Conservation (phyloP, 2,329 filamentous ascomycete species). For the Colletotrichum scovillei region DNA sequence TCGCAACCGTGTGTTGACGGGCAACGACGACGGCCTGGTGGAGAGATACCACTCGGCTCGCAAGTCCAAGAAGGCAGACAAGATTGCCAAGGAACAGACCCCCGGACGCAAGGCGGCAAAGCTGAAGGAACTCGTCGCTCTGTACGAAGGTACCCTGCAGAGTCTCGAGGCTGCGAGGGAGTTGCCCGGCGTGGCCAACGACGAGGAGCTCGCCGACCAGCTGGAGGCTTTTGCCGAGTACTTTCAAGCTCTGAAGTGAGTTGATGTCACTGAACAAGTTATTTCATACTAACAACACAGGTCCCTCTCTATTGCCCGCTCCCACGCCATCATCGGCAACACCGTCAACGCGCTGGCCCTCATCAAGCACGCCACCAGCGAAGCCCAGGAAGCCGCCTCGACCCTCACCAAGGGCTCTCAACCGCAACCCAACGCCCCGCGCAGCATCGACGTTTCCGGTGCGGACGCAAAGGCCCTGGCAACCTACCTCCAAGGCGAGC, state of each 20-base stretch:
- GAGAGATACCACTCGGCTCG: slow-evolving; percentile 59
- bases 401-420: slow-evolving; percentile 48
- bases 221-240: slow-evolving; percentile 84
- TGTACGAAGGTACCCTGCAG: slow-evolving; percentile 92
- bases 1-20: slow-evolving; percentile 88
- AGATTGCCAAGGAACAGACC: slow-evolving; percentile 67
- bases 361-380: slow-evolving; percentile 76
- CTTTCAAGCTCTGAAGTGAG: slow-evolving; percentile 88
- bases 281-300: slow-evolving; percentile 53
- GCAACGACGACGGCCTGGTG: slow-evolving; percentile 80
- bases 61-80: slow-evolving; percentile 63
- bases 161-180: slow-evolving; percentile 92
- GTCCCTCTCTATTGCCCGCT: slow-evolving; percentile 85
- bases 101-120: slow-evolving; percentile 81
- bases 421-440: slow-evolving; percentile 56
- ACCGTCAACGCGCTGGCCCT: slow-evolving; percentile 87
- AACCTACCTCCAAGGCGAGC: slow-evolving; percentile 73
- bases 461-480: slow-evolving; percentile 69
- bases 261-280: slow-evolving; percentile 18
- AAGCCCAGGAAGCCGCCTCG: slow-evolving; percentile 64
- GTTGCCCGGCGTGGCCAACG: slow-evolving; percentile 88
- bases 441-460: slow-evolving; percentile 75
- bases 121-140: slow-evolving; percentile 85
- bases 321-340: slow-evolving; percentile 80
- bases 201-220: slow-evolving; percentile 79